A percentile compares a stretch with the other conserved stretches of the same genome.
phyloP scores from a whole-genome alignment of 108 stramenopile species.

The Skeletonema tropicum region DNA sequence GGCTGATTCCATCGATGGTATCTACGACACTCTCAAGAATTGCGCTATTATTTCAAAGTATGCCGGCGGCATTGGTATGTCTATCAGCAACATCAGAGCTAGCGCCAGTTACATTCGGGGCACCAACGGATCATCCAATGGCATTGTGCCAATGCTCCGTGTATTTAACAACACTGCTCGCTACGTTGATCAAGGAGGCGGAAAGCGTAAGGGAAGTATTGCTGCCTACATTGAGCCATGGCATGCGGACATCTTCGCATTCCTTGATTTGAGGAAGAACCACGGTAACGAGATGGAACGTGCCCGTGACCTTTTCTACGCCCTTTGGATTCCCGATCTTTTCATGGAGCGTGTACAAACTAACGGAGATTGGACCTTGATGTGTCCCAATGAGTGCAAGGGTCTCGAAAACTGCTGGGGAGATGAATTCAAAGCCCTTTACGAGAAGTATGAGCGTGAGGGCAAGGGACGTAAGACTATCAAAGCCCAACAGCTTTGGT shows the following conservation, averaged over 20 bases:
- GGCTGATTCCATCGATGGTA: constrained; percentile 98
- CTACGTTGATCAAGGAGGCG: constrained; percentile 99
- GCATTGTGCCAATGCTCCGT: constrained; percentile 99
- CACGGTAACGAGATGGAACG: constrained; percentile 98
- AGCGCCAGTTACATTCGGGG: constrained; percentile 94
- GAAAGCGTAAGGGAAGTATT: constrained; percentile 98
- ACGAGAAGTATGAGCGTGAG: constrained; percentile 17
- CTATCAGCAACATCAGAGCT: constrained; percentile 96
- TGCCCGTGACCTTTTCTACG: constrained; percentile 98
- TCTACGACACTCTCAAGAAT: constrained; percentile 98
- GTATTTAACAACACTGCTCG: constrained; percentile 99
- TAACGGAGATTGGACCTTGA: constrained; percentile 88
- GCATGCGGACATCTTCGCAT: constrained; percentile 98
- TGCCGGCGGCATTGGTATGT: constrained; percentile 98
- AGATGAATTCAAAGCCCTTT: constrained; percentile 91
- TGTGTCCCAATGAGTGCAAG: constrained; percentile 98
- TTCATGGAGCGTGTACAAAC: constrained; percentile 98
- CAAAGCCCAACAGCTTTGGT: too few species aligned
- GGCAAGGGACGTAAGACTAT: too few species aligned
- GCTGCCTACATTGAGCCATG: constrained; percentile 99
- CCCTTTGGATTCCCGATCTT: constrained; percentile 98
- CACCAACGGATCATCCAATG: constrained; percentile 98
- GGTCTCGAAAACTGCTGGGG: constrained; percentile 94
- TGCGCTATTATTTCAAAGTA: constrained; percentile 99
- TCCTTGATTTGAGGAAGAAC: constrained; percentile 98